Conservation (phyloP, 2,329 filamentous ascomycete genomes). For the Exophiala sp. region DNA sequence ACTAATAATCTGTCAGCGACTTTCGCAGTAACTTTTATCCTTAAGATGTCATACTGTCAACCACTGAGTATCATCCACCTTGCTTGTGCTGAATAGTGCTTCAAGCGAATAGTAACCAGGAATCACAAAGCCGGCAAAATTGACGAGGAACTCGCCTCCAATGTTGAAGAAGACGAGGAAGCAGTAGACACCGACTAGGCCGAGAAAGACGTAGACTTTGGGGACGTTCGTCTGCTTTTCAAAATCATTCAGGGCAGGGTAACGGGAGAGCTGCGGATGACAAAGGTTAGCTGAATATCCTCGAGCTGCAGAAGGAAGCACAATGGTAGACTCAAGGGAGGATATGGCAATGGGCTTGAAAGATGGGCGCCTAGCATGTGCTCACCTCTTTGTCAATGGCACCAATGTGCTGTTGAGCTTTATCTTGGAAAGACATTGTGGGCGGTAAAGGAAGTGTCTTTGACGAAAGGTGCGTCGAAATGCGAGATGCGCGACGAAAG, state of each 20-base stretch:
- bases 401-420: constrained; percentile 61
- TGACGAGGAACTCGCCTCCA: constrained; percentile 65
- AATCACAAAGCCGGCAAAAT: constrained; percentile 63
- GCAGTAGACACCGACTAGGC: constrained; percentile 63
- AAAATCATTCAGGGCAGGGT: constrained; percentile 64
- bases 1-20: constrained; percentile 42
- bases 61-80: constrained; percentile 66
- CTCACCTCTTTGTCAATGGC: constrained; percentile 63
- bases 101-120: constrained; percentile 65
- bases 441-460: not conserved
- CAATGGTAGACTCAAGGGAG: not conserved
- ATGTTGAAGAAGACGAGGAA: constrained; percentile 72
- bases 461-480: not conserved
- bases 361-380: constrained; percentile 15
- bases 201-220: constrained; percentile 65
- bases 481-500: no score
- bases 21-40: not conserved
- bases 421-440: constrained; percentile 54
- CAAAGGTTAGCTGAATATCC: constrained; percentile 5
- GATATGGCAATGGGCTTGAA: not conserved
- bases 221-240: constrained; percentile 66
- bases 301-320: not conserved
- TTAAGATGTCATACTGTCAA: constrained; percentile 48
- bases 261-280: constrained; percentile 60
- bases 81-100: constrained; percentile 59